Percentiles rank a stretch among this genome's conserved stretches.
Evolutionary conservation across 192 early-diverging fungal genomes (phyloP).

Genomic region (Dissophora globulifera): DNA sequence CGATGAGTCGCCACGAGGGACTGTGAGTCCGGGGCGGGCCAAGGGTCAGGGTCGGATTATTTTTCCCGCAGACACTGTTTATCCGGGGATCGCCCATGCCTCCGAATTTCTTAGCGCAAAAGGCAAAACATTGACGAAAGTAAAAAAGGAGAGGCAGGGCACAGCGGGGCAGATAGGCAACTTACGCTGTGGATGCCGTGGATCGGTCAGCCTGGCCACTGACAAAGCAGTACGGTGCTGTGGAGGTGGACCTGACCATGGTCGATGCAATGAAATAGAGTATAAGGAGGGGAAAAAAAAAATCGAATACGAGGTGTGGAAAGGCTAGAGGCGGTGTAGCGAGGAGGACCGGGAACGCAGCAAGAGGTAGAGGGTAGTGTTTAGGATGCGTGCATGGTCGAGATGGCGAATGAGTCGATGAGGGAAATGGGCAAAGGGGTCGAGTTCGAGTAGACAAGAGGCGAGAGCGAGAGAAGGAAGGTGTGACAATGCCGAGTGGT

Average conservation of each 20-base stretch:
- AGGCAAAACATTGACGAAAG: no score
- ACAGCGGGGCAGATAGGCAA: background rate
- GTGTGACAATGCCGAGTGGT: background rate
- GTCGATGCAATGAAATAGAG: no score
- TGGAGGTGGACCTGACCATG: constrained; percentile 35
- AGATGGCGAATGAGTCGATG: background rate
- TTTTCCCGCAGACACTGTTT: constrained; percentile 11
- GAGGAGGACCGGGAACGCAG: background rate
- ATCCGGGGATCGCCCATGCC: constrained; percentile 11
- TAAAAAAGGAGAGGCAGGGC: no score
- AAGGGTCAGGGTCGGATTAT: no score
- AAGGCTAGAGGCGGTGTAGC: no score
- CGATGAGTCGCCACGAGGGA: no score
- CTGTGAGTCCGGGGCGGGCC: no score
- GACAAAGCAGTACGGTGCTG: constrained; percentile 48
- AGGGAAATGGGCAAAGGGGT: background rate
- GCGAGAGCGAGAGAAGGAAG: background rate
- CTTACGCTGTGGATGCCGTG: constrained; percentile 23
- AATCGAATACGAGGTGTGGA: no score
- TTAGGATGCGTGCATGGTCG: background rate
- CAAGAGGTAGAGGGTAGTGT: background rate
- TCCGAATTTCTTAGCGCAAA: no score
- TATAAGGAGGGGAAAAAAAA: no score
- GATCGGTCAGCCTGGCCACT: constrained; percentile 32
- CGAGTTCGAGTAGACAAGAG: no score